These are phyloP conservation scores for Candida incommunis DNA, from an alignment of 805 yeast species.

Conservation along the genomic window DNA sequence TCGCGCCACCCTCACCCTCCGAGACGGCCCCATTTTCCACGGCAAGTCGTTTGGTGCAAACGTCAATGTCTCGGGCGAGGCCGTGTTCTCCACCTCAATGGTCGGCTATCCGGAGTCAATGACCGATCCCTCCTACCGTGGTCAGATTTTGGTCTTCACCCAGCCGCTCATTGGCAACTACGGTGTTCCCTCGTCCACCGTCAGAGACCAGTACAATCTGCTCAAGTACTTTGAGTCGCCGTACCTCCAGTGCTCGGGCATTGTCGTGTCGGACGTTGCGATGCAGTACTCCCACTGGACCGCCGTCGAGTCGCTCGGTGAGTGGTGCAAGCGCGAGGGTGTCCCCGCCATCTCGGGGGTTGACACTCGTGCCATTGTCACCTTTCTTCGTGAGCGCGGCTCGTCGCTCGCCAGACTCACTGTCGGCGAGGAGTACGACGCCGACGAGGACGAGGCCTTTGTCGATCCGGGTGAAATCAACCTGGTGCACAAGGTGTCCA, in stretches of 20 bases:
- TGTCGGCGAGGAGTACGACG: conserved; percentile 82
- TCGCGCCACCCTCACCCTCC: conserved; percentile 80
- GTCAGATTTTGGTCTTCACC: conserved; percentile 92
- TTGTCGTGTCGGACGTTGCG: conserved; percentile 92
- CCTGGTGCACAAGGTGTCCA: conserved; percentile 84
- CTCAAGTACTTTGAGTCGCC: conserved; percentile 89
- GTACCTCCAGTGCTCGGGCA: conserved; percentile 83
- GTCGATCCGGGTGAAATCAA: conserved; percentile 83
- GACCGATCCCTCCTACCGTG: conserved; percentile 97
- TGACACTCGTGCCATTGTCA: conserved; percentile 89
- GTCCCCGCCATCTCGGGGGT: conserved; percentile 95
- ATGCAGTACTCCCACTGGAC: conserved; percentile 98
- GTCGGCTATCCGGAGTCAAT: conserved; percentile 98
- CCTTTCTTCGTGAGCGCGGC: conserved; percentile 90
- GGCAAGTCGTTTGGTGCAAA: conserved; percentile 96
- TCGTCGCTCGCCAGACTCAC: conserved; percentile 84
- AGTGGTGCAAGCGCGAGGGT: conserved; percentile 94
- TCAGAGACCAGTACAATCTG: conserved; percentile 70
- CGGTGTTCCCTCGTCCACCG: conserved; percentile 85
- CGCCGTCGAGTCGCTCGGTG: conserved; percentile 87
- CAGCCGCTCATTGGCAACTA: conserved; percentile 97
- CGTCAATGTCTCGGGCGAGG: conserved; percentile 87
- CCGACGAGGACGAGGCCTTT: conserved; percentile 81
- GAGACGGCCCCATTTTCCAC: conserved; percentile 84
- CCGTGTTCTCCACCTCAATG: conserved; percentile 93